These are phyloP conservation scores for Kalanchoe fedtschenkoi DNA, from an alignment of 164 flowering plant genomes.

Conservation along the genomic window DNA sequence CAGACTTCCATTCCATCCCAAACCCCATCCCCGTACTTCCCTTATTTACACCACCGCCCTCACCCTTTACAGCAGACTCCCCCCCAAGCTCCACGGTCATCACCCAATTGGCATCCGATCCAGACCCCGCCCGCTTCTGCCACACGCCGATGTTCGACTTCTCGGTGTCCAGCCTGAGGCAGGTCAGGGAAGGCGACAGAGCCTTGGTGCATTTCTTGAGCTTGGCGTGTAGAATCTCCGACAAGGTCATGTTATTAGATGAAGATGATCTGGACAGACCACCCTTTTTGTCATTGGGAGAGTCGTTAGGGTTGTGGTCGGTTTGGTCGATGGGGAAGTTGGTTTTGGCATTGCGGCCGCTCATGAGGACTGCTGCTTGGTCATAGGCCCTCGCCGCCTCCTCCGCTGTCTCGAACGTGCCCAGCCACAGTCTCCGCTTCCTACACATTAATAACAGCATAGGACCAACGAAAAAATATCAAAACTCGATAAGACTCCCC, in stretches of 20 bases:
- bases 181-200: conserved; percentile 27
- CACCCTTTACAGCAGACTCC: neutral
- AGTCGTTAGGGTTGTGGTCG: neutral
- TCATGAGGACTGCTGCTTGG: conserved; percentile 31
- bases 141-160: conserved; percentile 38
- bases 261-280: conserved; percentile 5
- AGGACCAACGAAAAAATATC: neutral
- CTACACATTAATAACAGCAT: neutral
- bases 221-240: conserved; percentile 22
- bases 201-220: conserved; percentile 23
- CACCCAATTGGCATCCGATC: conserved; percentile 27
- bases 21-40: neutral
- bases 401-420: conserved; percentile 25
- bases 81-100: conserved; percentile 30
- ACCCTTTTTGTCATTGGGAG: neutral
- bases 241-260: conserved; percentile 8
- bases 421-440: conserved; percentile 27
- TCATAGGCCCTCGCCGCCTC: conserved; percentile 25
- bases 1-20: conserved; percentile 1
- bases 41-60: neutral
- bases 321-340: conserved; percentile 20
- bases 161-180: conserved; percentile 30
- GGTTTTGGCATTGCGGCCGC: conserved; percentile 38
- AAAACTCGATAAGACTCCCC: too few relatives aligned
- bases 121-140: conserved; percentile 32